Base-by-base conservation (phyloP, 176 grass and related monocot genomes). In the Guadua angustifolia region DNA sequence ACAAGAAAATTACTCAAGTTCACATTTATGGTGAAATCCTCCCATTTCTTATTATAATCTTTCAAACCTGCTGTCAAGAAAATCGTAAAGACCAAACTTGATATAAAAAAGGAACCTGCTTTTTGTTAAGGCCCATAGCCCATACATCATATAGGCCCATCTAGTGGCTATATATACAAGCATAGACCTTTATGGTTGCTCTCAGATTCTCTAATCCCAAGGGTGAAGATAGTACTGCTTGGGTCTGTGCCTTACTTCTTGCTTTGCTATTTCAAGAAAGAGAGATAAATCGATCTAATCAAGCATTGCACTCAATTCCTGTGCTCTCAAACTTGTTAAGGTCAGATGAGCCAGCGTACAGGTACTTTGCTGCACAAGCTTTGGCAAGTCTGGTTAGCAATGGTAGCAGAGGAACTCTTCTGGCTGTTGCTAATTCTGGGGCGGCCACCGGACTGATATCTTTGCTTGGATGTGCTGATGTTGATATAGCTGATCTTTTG, bases 371-470 rank as follows among this genome's bases (percentile, higher is more conserved):
- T 56, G 97, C 97, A 73, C 97, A 99, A 89, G 89, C 97, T 87
- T 89, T 99, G 76, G 83, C 93, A 60, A 99, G 93, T 85, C 81
- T 99, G 69, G 91, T 95, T 39, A 92, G 91, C 89, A 91, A 94
- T 72, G 97, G 97, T 78, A 99, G 91, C 81, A 91, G 97, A 90
- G 97, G 97, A 84, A 96, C 97, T 60, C 85, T 99, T 82, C 89
- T 99, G 62, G 87, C 97, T 83, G 93, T 99, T 84, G 97, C 93
- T 85, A 99, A 95, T 92, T 99, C 97, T 88, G 97, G 97, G 69
- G 91, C 92, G 21, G 81, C 91, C 19, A 88, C 67, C 59, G 97
- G 97, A 56, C 91, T 99, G 78, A 89, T 96, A 77, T 96, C 97
- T 89, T 90, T 99, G 83, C 97, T 99, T 79, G 97, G 97, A 75